Base-by-base conservation (phyloP, 1,284 basidiomycete genomes). In the Athelia psychrophila region DNA sequence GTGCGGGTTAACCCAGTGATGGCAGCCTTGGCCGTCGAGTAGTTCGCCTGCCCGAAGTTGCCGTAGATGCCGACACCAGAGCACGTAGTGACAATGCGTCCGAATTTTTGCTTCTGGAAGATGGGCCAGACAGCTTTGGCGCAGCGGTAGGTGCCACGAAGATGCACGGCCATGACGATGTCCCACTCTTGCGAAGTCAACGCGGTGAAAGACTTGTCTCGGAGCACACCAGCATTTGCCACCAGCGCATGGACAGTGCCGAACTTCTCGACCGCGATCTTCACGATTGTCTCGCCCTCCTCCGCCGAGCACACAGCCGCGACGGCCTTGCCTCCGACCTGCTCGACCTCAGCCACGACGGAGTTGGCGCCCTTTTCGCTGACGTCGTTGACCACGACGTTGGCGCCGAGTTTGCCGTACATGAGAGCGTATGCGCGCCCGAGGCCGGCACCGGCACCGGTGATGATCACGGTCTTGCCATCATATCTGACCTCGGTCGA, bases 161-260 rank as follows among this genome's bases (percentile, higher is more conserved):
- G 77, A 71, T 98, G 95, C 25, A 98, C 85, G 52, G 86, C 83
- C 58, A 98, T 74, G 45, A 98, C 95, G 52, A 87, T 76, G 68
- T 99, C 93, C 97, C 97, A 99, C 63, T 98, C 94, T 60, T 90
- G 81, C 62, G 94, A 91, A 3, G 87, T 83, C 87, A 99, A 90
- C 30, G 89, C 83, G 56, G 82, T 77, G 72, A 99, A 98, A 3
- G 92, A 92, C 69, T 94, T 96, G 70, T 94, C 91, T 47, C 96
- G 83, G 47, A 98, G 75, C 60, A 99, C 91, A 60, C 96, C 96
- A 36, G 96, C 97, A 65, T 99, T 99, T 56, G 95, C 95, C 54
- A 98, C 78, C 46, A 98, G 82, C 13, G 93, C 78, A 66, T 99
- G 95, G 8, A 98, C 86, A 40, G 81, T 77, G 30, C 95, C 95